phyloP scores from a whole-genome alignment of 129 eudicot species.

The Helianthus tuberosus region DNA sequence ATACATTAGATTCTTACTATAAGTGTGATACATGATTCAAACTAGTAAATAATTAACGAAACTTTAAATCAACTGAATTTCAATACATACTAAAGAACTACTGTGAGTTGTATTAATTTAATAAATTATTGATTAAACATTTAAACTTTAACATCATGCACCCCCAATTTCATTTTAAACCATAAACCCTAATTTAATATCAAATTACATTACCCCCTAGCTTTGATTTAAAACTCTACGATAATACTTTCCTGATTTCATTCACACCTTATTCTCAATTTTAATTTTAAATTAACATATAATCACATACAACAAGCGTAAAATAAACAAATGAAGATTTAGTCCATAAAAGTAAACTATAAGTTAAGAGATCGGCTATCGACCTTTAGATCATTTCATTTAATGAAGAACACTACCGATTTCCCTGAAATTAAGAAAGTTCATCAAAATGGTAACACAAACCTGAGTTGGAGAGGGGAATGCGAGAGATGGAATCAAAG shows the following conservation, averaged over 20 bases:
- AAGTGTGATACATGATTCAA: not conserved
- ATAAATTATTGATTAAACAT: conserved; percentile 7
- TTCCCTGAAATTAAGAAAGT: conserved; percentile 7
- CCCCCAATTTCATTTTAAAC: conserved; percentile 25
- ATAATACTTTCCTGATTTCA: not conserved
- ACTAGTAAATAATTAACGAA: not conserved
- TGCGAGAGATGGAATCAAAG: not conserved
- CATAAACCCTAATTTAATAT: conserved; percentile 11
- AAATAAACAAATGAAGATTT: conserved; percentile 11
- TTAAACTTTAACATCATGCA: not conserved
- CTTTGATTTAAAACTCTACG: conserved; percentile 9
- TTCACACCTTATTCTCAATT: not conserved
- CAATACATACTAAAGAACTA: not conserved
- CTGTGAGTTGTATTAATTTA: not conserved
- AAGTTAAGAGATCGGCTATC: not conserved
- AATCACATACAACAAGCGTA: conserved; percentile 8
- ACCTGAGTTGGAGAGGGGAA: conserved; percentile 16
- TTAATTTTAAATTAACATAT: not conserved
- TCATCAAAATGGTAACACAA: conserved; percentile 13
- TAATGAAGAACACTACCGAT: not conserved
- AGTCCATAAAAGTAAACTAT: conserved; percentile 11
- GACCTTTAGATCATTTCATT: not conserved
- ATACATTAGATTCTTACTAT: not conserved
- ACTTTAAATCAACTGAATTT: not conserved
- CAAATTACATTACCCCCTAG: not conserved